Evolutionary conservation across 2,329 filamentous ascomycete species (phyloP).

Genomic region (Penicillium sp.): DNA sequence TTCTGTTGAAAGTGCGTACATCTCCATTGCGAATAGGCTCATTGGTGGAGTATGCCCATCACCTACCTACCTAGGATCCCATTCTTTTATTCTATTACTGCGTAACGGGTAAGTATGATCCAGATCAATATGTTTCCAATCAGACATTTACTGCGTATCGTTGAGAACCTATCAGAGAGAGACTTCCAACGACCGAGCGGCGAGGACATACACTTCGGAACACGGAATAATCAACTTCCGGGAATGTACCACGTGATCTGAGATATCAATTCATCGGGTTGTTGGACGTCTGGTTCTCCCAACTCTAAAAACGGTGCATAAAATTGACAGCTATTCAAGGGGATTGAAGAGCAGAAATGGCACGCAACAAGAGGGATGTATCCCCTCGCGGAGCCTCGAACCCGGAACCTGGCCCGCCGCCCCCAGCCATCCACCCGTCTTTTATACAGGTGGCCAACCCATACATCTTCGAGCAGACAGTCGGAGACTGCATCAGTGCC

Average conservation of each 20-base stretch:
- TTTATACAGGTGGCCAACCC: slow-evolving; percentile 65
- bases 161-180: no score
- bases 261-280: slow-evolving; percentile 7
- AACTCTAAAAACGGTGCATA: slow-evolving; percentile 3
- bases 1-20: no score
- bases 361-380: slow-evolving; percentile 21
- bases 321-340: not conserved
- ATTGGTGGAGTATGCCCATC: no score
- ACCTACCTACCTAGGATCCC: no score
- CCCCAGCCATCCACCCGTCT: slow-evolving; percentile 56
- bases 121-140: not conserved
- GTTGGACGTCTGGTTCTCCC: not conserved
- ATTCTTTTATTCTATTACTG: no score
- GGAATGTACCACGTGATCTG: not conserved
- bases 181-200: no score
- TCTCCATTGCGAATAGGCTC: not conserved
- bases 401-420: slow-evolving; percentile 16
- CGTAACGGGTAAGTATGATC: no score
- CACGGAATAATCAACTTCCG: slow-evolving; percentile 3
- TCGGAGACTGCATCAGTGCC: slow-evolving; percentile 67
- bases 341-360: slow-evolving; percentile 14
- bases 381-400: slow-evolving; percentile 10
- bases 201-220: slow-evolving; percentile 4
- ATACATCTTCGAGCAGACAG: slow-evolving; percentile 76
- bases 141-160: no score